Evolutionary conservation across 1,284 basidiomycete species (phyloP), one percentile per base, ranked within the genome.

Genomic region (Caloboletus firmus): DNA sequence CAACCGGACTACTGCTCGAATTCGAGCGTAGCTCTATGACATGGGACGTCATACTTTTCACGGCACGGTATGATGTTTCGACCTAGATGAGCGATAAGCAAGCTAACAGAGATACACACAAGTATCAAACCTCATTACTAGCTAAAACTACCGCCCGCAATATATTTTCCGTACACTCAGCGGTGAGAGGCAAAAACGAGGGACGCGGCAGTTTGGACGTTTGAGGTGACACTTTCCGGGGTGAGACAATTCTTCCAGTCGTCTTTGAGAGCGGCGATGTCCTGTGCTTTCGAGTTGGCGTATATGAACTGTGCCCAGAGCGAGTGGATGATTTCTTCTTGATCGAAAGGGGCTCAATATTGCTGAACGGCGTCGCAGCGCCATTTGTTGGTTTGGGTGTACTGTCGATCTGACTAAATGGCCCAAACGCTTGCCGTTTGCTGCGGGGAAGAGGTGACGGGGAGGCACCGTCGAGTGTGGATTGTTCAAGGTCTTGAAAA

Each of bases 11-110:
- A 51, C 45, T 51, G 51, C 58, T 47, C 61, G 54, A 49, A 42
- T 59, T 62, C 20, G 69, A 63, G 35, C 70, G 68, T 28, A 79
- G 60, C 30, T 73, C 73, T 18, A 79, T 74, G n/a, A 78, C 59
- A 55, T 90, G 87, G 28, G 86, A 68, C 63, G 79, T 84, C 58
- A 91, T 84, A 28, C 83, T 80, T 69, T 90, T 91, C 52, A 92
- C 72, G 13, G 80, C 79, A 46, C 82, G 79, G 40, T 82, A 77
- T 18, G 85, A 84, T 5, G 76, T 80, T 55, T 89, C 85, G 57
- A 90, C 72, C 89, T 91, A 60, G 13, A 48, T 57, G 49, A 51
- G 46, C 10, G 28, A 30, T 61, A 51, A 61, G 47, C 40, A 13
- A 45, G 20, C 22, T 20, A 34, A 45, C 31, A 26, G 26, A 17